Base-by-base conservation (phyloP, 140 eudicot genomes). In the Cichorium intybus region DNA sequence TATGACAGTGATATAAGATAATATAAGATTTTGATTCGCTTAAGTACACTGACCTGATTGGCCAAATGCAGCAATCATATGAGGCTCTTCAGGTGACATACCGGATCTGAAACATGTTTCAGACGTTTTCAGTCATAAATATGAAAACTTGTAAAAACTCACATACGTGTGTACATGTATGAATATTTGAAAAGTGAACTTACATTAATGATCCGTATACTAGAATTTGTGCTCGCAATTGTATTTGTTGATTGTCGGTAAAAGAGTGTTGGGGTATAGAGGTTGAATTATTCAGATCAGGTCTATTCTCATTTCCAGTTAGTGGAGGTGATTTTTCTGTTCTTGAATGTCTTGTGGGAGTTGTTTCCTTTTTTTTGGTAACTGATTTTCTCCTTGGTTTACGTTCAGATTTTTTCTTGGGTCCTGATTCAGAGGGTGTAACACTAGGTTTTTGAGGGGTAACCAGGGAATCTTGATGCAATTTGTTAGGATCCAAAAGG, bases 1-100 rank as follows among this genome's bases (percentile, higher is more conserved):
- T n/a, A 2, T 8, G 22, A 26, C 10, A 63, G 17, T 51, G n/a
- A 4, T 27, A 53, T 27, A n/a, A 62, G 55, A 67, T n/a, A n/a
- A n/a, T n/a, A n/a, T n/a, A n/a, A n/a, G n/a, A n/a, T 52, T 33
- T 33, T 49, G 62, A 24, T 37, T 48, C 34, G 7, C 34, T 63
- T n/a, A n/a, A n/a, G n/a, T n/a, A n/a, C n/a, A n/a, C 95, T 88
- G 84, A 87, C 95, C 96, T 29, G 85, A 83, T 66, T 80, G 75
- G 41, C 97, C 97, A 80, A 93, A 93, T 48, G 99, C 99, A 56
- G 97, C 84, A 70, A 84, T 51, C 99, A 93, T 93, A 74, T 84
- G 89, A 61, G 91, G 83, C 75, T 86, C 97, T 53, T 89, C 95
- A 60, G 99, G 99, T 49, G 87, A 79, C 39, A 78, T 62, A 48